phyloP scores from a whole-genome alignment of 192 early-diverging fungal species.

The Helicostylum pulchrum region DNA sequence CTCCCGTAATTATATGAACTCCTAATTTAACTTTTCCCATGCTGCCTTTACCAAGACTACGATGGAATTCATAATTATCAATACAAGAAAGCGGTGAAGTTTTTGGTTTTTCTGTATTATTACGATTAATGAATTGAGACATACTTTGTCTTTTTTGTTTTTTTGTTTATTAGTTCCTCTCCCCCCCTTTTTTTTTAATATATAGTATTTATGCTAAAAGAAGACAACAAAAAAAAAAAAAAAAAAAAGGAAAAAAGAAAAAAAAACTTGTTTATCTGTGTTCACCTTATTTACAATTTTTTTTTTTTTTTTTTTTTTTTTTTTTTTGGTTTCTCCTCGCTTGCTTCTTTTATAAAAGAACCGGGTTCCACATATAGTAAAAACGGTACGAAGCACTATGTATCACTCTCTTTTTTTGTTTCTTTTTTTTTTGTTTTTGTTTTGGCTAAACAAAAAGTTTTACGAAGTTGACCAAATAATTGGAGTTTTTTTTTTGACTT shows the following conservation, averaged over 20 bases:
- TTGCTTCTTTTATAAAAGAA: too few relatives aligned
- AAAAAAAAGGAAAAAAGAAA: neutral
- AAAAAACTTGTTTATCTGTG: neutral
- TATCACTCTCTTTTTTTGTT: too few relatives aligned
- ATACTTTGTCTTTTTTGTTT: constrained; percentile 7
- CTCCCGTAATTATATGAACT: constrained; percentile 72
- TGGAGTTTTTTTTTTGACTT: too few relatives aligned
- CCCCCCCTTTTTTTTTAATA: neutral
- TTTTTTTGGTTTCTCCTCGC: too few relatives aligned
- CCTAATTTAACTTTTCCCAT: constrained; percentile 98
- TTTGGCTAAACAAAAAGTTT: too few relatives aligned
- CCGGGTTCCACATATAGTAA: too few relatives aligned
- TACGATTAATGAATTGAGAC: neutral
- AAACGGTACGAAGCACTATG: too few relatives aligned
- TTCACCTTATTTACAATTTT: neutral
- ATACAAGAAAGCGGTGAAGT: constrained; percentile 18
- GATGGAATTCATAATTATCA: constrained; percentile 78
- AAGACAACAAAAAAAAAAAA: neutral
- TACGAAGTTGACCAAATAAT: too few relatives aligned
- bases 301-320: constrained; percentile 9
- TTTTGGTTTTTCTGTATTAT: neutral
- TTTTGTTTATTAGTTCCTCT: neutral
- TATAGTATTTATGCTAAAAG: neutral
- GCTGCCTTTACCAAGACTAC: constrained; percentile 90
- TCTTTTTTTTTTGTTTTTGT: too few relatives aligned